Conservation (phyloP, 2,329 filamentous ascomycete species). For the Byssoonygena ceratinophila region DNA sequence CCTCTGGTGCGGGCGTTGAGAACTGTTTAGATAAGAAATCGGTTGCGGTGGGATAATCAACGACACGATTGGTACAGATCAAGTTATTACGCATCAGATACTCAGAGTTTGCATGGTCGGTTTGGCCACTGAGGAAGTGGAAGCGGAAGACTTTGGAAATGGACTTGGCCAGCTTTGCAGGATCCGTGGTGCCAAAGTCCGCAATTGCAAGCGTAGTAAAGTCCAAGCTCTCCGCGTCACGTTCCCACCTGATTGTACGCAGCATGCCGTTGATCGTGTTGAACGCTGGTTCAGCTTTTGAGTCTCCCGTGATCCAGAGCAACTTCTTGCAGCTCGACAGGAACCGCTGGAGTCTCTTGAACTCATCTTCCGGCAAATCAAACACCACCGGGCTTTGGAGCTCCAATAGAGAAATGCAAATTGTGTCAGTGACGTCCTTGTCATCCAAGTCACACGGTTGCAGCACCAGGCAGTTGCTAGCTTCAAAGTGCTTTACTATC, state of each 20-base stretch:
- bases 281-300: slow-evolving; percentile 23
- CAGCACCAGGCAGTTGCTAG: slow-evolving; percentile 1
- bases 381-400: slow-evolving; percentile 17
- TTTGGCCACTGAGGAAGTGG: slow-evolving; percentile 9
- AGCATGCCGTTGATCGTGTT: slow-evolving; percentile 27
- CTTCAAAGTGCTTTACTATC: background rate
- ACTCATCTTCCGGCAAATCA: slow-evolving; percentile 20
- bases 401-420: slow-evolving; percentile 22
- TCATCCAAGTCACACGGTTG: slow-evolving; percentile 15
- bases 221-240: slow-evolving; percentile 23
- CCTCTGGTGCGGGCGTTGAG: background rate
- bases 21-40: slow-evolving; percentile 8
- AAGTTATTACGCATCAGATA: slow-evolving; percentile 18
- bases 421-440: slow-evolving; percentile 16
- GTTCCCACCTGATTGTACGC: slow-evolving; percentile 28
- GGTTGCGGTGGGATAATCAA: slow-evolving; percentile 16
- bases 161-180: slow-evolving; percentile 12
- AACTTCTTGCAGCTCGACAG: slow-evolving; percentile 22
- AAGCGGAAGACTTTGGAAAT: slow-evolving; percentile 19
- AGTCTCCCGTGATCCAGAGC: slow-evolving; percentile 30
- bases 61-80: slow-evolving; percentile 20
- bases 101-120: slow-evolving; percentile 19
- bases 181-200: slow-evolving; percentile 7
- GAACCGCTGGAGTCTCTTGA: slow-evolving; percentile 22
- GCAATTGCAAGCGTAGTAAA: slow-evolving; percentile 20